These are phyloP conservation scores for Alternaria sp. DNA, from an alignment of 2,329 filamentous ascomycete species.

Conservation along the genomic window DNA sequence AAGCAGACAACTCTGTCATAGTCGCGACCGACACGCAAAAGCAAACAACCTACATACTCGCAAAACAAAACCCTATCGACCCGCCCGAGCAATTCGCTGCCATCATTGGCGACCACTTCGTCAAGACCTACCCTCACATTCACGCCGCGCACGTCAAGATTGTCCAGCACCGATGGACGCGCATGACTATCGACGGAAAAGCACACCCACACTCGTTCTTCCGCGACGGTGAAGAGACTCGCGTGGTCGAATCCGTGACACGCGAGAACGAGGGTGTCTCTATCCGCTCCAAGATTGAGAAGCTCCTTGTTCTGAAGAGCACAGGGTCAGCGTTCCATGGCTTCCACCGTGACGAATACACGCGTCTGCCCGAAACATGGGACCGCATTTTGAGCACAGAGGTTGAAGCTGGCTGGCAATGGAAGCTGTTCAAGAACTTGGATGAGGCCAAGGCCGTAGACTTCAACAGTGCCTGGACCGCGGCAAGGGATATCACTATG, in stretches of 20 bases:
- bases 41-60: slow-evolving; percentile 88
- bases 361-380: slow-evolving; percentile 86
- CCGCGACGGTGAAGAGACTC: slow-evolving; percentile 86
- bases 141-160: slow-evolving; percentile 81
- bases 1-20: slow-evolving; percentile 91
- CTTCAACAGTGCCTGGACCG: slow-evolving; percentile 81
- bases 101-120: slow-evolving; percentile 85
- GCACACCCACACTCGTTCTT: slow-evolving; percentile 95
- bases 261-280: slow-evolving; percentile 71
- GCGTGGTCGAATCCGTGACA: slow-evolving; percentile 77
- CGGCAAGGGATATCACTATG: slow-evolving; percentile 84
- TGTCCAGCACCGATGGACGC: slow-evolving; percentile 87
- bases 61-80: slow-evolving; percentile 89
- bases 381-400: slow-evolving; percentile 96
- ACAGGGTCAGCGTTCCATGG: slow-evolving; percentile 96
- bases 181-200: slow-evolving; percentile 84
- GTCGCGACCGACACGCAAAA: slow-evolving; percentile 98
- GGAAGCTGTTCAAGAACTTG: slow-evolving; percentile 73
- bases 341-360: slow-evolving; percentile 92
- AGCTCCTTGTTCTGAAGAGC: slow-evolving; percentile 90
- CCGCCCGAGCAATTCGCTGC: slow-evolving; percentile 92
- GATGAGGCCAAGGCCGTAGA: slow-evolving; percentile 69
- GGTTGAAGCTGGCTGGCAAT: slow-evolving; percentile 85
- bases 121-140: slow-evolving; percentile 88
- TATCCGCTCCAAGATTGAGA: slow-evolving; percentile 78